A percentile compares a stretch with the other conserved stretches of the same genome.
phyloP scores from a whole-genome alignment of 208 protist genomes.

The Trypanosoma lewisi region DNA sequence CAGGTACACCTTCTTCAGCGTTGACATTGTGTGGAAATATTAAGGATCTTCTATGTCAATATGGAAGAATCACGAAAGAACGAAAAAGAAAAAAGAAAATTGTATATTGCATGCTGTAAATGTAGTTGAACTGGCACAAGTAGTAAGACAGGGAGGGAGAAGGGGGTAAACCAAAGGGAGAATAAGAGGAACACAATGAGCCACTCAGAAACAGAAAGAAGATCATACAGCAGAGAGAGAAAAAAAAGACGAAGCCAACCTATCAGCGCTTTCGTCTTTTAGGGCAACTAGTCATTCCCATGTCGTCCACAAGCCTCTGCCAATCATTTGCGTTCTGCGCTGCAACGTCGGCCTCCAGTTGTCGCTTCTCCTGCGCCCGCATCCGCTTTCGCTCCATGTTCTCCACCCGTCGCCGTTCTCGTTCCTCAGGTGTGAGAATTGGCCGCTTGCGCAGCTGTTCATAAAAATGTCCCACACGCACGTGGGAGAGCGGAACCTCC shows the following conservation, averaged over 20 bases:
- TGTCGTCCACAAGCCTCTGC: slow-evolving; percentile 60
- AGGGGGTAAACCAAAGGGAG: too few relatives aligned
- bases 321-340: slow-evolving; percentile 72
- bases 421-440: slow-evolving; percentile 49
- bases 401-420: slow-evolving; percentile 35
- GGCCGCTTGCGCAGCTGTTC: slow-evolving; percentile 44
- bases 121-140: too few relatives aligned
- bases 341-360: slow-evolving; percentile 39
- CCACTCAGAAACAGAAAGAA: slow-evolving; percentile 11
- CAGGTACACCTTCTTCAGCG: slow-evolving; percentile 63
- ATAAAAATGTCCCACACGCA: slow-evolving; percentile 56
- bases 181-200: neutral
- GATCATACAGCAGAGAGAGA: too few relatives aligned
- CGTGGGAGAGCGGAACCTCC: slow-evolving; percentile 71
- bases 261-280: slow-evolving; percentile 18
- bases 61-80: neutral
- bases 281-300: slow-evolving; percentile 25
- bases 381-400: slow-evolving; percentile 48
- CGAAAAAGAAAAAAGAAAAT: neutral
- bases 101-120: too few relatives aligned
- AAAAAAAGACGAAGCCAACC: neutral
- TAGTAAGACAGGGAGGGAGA: too few relatives aligned
- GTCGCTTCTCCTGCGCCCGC: slow-evolving; percentile 37
- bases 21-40: neutral
- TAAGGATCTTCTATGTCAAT: neutral